Conservation (phyloP, 2,329 filamentous ascomycete species). For the Cercospora berteroae region DNA sequence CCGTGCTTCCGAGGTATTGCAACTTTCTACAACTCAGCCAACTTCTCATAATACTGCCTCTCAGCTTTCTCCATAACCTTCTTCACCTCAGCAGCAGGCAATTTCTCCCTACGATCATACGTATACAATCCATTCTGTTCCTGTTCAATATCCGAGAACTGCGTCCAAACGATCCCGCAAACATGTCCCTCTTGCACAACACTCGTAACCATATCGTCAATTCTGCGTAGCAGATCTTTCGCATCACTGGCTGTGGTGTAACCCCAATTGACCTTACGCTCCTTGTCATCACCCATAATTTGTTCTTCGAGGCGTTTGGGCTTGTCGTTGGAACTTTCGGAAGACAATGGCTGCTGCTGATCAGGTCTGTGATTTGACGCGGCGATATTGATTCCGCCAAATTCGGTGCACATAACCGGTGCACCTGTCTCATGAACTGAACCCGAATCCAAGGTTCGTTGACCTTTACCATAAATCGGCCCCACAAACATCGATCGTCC, state of each 20-base stretch:
- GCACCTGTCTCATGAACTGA: slow-evolving; percentile 54
- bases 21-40: neutral
- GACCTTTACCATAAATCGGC: slow-evolving; percentile 41
- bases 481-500: slow-evolving; percentile 57
- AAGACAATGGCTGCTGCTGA: slow-evolving; percentile 9
- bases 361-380: slow-evolving; percentile 40
- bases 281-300: slow-evolving; percentile 46
- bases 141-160: slow-evolving; percentile 62
- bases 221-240: slow-evolving; percentile 57
- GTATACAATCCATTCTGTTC: slow-evolving; percentile 67
- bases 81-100: slow-evolving; percentile 58
- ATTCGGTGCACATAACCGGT: slow-evolving; percentile 65
- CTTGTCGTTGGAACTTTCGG: slow-evolving; percentile 50
- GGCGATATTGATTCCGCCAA: slow-evolving; percentile 66
- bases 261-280: slow-evolving; percentile 56
- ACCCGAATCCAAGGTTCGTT: slow-evolving; percentile 45
- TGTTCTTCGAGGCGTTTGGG: slow-evolving; percentile 58
- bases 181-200: slow-evolving; percentile 57
- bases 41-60: slow-evolving; percentile 44
- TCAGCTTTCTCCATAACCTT: slow-evolving; percentile 56
- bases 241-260: slow-evolving; percentile 65
- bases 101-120: slow-evolving; percentile 60
- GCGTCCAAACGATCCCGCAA: slow-evolving; percentile 66
- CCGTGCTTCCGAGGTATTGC: neutral
- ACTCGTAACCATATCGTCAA: slow-evolving; percentile 59